These are phyloP conservation scores for Cercospora janseana DNA, from an alignment of 2,329 filamentous ascomycete genomes.

Conservation along the genomic window DNA sequence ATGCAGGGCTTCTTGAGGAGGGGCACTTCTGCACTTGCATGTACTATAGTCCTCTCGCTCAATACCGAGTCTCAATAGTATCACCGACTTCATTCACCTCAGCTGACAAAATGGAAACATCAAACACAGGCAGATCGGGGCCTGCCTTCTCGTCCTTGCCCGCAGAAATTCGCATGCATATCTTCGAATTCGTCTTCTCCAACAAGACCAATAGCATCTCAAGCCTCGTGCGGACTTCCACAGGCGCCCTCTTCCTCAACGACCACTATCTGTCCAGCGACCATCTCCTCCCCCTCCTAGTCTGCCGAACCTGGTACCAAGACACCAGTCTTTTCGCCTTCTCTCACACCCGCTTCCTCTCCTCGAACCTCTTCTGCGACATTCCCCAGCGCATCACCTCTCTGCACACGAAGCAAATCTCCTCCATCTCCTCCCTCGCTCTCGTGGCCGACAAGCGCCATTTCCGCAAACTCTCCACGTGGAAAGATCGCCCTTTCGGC, in stretches of 20 bases:
- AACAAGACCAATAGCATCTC: conserved; percentile 13
- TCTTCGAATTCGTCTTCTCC: conserved; percentile 36
- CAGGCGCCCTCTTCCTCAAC: conserved; percentile 29
- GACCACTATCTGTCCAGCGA: conserved; percentile 33
- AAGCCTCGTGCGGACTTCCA: conserved; percentile 19
- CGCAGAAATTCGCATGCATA: conserved; percentile 38
- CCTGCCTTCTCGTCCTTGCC: conserved; percentile 30
- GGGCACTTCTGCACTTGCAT: too few relatives aligned
- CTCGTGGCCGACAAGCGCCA: conserved; percentile 35
- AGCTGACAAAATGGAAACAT: neutral
- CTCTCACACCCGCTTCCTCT: conserved; percentile 38
- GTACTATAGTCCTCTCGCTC: too few relatives aligned
- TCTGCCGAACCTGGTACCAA: conserved; percentile 40
- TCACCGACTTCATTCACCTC: neutral
- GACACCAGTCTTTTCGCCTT: conserved; percentile 41
- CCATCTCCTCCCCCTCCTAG: conserved; percentile 38
- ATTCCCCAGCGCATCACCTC: conserved; percentile 31
- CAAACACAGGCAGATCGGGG: neutral
- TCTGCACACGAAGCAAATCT: conserved; percentile 33
- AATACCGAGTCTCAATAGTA: too few relatives aligned
- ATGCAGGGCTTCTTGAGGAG: too few relatives aligned
- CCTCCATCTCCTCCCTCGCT: conserved; percentile 36
- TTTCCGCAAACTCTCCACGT: conserved; percentile 36
- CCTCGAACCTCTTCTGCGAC: conserved; percentile 37
- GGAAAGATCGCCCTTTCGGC: conserved; percentile 38